phyloP scores from a whole-genome alignment of 2,329 filamentous ascomycete species.

The Teratosphaeria viscida region DNA sequence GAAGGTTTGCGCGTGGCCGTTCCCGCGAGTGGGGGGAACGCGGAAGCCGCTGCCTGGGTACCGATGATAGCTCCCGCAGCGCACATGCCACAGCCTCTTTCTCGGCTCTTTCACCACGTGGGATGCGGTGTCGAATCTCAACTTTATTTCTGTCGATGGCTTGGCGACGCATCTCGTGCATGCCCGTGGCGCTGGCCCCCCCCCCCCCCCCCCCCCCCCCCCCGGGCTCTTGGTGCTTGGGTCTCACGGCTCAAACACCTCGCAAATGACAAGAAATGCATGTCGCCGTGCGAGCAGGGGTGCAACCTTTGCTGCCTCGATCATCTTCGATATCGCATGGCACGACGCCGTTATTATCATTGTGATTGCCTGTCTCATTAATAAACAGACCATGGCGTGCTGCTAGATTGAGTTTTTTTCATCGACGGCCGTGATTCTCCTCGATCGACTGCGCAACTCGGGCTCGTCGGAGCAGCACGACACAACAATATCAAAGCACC shows the following conservation, averaged over 20 bases:
- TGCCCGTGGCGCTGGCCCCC: neutral
- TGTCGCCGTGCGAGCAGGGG: neutral
- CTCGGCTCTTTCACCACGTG: neutral
- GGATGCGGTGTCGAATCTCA: neutral
- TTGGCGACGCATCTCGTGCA: neutral
- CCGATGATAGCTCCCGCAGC: neutral
- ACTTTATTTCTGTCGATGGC: neutral
- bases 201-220: too few relatives aligned
- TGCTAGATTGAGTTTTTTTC: too few relatives aligned
- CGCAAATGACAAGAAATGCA: neutral
- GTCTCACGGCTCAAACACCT: neutral
- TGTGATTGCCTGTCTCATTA: too few relatives aligned
- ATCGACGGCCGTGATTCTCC: too few relatives aligned
- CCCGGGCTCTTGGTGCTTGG: neutral
- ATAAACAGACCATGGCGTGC: too few relatives aligned
- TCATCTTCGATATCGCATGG: too few relatives aligned
- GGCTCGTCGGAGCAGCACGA: too few relatives aligned
- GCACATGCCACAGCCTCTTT: neutral
- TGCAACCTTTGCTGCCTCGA: neutral
- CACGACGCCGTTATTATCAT: too few relatives aligned
- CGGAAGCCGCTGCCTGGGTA: neutral
- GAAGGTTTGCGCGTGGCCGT: neutral
- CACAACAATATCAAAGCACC: too few relatives aligned
- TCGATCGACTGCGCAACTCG: too few relatives aligned
- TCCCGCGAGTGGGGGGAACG: neutral